These are phyloP conservation scores for Botrytis aclada DNA, from an alignment of 2,329 filamentous ascomycete genomes.

Conservation along the genomic window DNA sequence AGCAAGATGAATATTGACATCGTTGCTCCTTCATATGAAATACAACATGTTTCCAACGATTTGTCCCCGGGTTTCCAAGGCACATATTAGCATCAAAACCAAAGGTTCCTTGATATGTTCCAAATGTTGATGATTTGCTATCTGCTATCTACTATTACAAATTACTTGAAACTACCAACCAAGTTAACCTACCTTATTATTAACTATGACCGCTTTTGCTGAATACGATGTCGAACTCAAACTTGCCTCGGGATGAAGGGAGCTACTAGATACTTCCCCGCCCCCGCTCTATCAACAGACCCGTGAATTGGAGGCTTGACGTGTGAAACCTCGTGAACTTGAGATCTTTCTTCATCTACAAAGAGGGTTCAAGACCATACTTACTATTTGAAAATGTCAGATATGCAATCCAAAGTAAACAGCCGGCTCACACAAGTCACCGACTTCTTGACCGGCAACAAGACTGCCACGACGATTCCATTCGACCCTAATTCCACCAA, in stretches of 20 bases:
- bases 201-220: not conserved
- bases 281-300: not conserved
- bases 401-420: conserved; percentile 22
- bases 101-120: not conserved
- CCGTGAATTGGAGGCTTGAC: not conserved
- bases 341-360: not conserved
- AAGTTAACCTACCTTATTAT: not conserved
- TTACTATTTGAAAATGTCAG: conserved; percentile 24
- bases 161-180: not conserved
- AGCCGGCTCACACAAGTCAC: conserved; percentile 31
- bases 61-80: not conserved
- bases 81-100: not conserved
- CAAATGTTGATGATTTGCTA: not conserved
- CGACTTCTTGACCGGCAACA: conserved; percentile 31
- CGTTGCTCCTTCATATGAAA: not conserved
- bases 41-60: not conserved
- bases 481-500: conserved; percentile 35
- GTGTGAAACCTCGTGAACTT: not conserved
- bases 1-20: not conserved
- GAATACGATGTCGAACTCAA: not conserved
- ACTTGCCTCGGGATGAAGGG: not conserved
- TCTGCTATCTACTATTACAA: not conserved
- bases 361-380: not conserved
- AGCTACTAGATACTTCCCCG: not conserved
- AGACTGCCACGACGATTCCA: conserved; percentile 31